Evolutionary conservation across 345 rosid genomes (phyloP), one percentile per base, ranked within the genome.

Genomic region (Mercurialis annua): DNA sequence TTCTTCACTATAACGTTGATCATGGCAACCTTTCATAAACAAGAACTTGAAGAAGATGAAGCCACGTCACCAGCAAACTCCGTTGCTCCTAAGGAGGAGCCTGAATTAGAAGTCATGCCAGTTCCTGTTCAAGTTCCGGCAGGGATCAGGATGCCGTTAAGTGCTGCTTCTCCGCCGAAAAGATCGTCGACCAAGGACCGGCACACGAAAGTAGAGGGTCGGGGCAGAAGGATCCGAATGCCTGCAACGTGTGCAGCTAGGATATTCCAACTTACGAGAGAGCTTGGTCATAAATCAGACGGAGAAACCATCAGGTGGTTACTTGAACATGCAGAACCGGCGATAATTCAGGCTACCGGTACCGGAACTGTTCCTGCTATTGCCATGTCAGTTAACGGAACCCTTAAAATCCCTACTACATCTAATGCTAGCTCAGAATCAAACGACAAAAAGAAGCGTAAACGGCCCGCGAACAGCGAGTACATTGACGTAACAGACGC

Each of bases 191-290:
- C 94, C 42, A 90, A 90, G 72, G 98, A 89, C 74, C 86, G 98
- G 1, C 98, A 92, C 75, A 89, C 98, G 20, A 92, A 92, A 67
- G 98, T 92, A 5, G 96, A 90, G 74, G 98, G 96, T 10, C 80
- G 98, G 29, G 96, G 96, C 10, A 74, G 96, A 81, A 86, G 98
- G 86, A 88, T 92, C 81, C 88, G 98, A 70, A 92, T 92, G 90
- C 98, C 98, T 0, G 92, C 96, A 73, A 81, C 96, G 21, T 89
- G 96, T 71, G 98, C 98, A 2, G 97, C 98, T 36, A 77, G 98
- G 80, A 86, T 92, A 59, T 90, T 92, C 59, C 98, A 92, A 36
- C 51, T 92, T 56, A 92, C 98, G 3, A 77, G 98, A 27, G 98
- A 92, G 72, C 78, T 92, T 1, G 96, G 96, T 10, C 96, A 90